A percentile compares a stretch with the other conserved stretches of the same genome.
Evolutionary conservation across 1,139 yeast genomes (phyloP).

Genomic region (Geotrichum europaeum): DNA sequence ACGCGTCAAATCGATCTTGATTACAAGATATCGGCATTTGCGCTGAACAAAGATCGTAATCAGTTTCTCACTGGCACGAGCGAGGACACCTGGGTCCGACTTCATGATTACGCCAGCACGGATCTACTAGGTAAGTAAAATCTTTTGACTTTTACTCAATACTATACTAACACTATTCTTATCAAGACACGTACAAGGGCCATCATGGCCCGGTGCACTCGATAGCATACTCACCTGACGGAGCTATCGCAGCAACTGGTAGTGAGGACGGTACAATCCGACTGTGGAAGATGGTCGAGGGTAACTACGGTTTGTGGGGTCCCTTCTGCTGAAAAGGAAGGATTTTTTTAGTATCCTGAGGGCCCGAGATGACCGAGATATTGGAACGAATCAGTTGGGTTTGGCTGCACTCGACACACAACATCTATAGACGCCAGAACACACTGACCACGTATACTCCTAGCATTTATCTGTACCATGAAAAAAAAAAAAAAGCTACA

Average conservation of each 20-base stretch:
- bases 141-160: background rate
- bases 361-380: background rate
- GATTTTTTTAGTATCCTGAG: background rate
- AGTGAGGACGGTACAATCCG: constrained; percentile 65
- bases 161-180: background rate
- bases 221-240: constrained; percentile 35
- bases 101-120: constrained; percentile 32
- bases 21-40: constrained; percentile 31
- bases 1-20: constrained; percentile 27
- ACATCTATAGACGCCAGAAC: background rate
- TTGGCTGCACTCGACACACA: background rate
- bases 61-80: constrained; percentile 32
- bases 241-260: constrained; percentile 50
- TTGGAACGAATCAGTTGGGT: background rate
- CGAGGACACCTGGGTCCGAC: constrained; percentile 35
- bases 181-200: constrained; percentile 30
- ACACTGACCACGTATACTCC: background rate
- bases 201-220: constrained; percentile 40
- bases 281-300: constrained; percentile 44
- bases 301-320: constrained; percentile 38
- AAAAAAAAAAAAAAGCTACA: background rate
- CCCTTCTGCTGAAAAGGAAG: background rate
- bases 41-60: constrained; percentile 25
- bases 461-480: background rate
- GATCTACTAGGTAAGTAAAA: constrained; percentile 17